A percentile compares a stretch with the other conserved stretches of the same genome.
These are phyloP conservation scores for Boletus rex-veris DNA, from an alignment of 768 basidiomycete genomes.

Conservation along the genomic window DNA sequence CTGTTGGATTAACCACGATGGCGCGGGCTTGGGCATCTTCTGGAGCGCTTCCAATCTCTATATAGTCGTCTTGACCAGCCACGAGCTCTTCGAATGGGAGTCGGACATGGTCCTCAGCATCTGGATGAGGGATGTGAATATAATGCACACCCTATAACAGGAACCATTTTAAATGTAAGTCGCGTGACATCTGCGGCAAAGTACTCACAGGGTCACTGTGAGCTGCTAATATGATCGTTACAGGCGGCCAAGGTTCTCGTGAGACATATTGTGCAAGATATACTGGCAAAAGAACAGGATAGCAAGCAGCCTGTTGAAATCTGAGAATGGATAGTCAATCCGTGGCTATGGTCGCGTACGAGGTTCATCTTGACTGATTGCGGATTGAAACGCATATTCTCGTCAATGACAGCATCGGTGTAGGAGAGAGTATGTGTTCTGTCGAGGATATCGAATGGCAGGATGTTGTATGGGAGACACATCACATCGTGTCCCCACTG, in stretches of 20 bases:
- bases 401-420: constrained; percentile 34
- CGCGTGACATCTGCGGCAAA: not conserved
- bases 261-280: constrained; percentile 54
- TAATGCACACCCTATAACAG: constrained; percentile 24
- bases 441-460: constrained; percentile 50
- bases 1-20: constrained; percentile 16
- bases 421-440: constrained; percentile 34
- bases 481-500: constrained; percentile 49
- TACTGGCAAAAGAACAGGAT: constrained; percentile 61
- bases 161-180: not conserved
- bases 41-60: constrained; percentile 9
- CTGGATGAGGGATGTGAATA: constrained; percentile 25
- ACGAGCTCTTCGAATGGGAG: constrained; percentile 26
- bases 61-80: constrained; percentile 21
- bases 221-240: constrained; percentile 30
- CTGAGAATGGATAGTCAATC: constrained; percentile 5
- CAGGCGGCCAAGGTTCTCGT: constrained; percentile 22
- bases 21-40: constrained; percentile 19
- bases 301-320: constrained; percentile 48
- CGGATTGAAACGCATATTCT: constrained; percentile 42
- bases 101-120: constrained; percentile 9
- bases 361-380: constrained; percentile 42
- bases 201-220: constrained; percentile 25
- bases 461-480: constrained; percentile 55
- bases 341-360: constrained; percentile 32